Conservation (phyloP, 1,139 yeast species). For the Martiniozyma asiatica region DNA sequence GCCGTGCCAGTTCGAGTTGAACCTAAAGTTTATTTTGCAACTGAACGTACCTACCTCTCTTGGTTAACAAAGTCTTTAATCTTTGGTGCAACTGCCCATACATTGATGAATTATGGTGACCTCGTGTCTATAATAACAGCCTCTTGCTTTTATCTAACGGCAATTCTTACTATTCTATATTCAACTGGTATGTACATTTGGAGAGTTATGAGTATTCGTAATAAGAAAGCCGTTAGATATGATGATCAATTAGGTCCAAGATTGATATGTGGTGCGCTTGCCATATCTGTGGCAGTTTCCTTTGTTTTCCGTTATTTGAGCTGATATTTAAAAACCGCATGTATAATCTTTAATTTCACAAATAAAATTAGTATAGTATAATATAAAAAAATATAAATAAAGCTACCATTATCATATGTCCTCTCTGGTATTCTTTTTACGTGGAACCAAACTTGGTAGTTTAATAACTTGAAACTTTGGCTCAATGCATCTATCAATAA, state of each 20-base stretch:
- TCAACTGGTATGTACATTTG: slow-evolving; percentile 67
- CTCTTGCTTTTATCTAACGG: slow-evolving; percentile 77
- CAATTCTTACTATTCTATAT: slow-evolving; percentile 61
- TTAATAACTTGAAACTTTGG: slow-evolving; percentile 81
- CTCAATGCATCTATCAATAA: slow-evolving; percentile 83
- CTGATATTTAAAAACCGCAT: too few species aligned
- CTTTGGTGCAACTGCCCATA: slow-evolving; percentile 61
- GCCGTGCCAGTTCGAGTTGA: slow-evolving; percentile 73
- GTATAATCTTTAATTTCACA: too few species aligned
- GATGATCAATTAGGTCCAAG: slow-evolving; percentile 87
- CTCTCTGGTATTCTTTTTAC: slow-evolving; percentile 60
- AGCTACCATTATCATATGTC: too few species aligned
- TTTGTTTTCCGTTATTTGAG: slow-evolving; percentile 41
- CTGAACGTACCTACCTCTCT: slow-evolving; percentile 67
- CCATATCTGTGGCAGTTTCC: slow-evolving; percentile 60
- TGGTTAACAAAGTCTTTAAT: slow-evolving; percentile 70
- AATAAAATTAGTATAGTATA: too few species aligned
- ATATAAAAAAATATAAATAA: too few species aligned
- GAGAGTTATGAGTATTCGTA: slow-evolving; percentile 76
- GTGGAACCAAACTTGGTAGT: slow-evolving; percentile 85
- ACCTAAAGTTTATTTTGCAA: slow-evolving; percentile 77
- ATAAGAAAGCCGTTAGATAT: slow-evolving; percentile 70
- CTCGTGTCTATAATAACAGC: slow-evolving; percentile 67
- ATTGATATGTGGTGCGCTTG: slow-evolving; percentile 62
- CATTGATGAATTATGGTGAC: slow-evolving; percentile 61